Evolutionary conservation across 805 yeast species (phyloP), one percentile per base, ranked within the genome.

Genomic region (Tetrapisispora nanseiensis): DNA sequence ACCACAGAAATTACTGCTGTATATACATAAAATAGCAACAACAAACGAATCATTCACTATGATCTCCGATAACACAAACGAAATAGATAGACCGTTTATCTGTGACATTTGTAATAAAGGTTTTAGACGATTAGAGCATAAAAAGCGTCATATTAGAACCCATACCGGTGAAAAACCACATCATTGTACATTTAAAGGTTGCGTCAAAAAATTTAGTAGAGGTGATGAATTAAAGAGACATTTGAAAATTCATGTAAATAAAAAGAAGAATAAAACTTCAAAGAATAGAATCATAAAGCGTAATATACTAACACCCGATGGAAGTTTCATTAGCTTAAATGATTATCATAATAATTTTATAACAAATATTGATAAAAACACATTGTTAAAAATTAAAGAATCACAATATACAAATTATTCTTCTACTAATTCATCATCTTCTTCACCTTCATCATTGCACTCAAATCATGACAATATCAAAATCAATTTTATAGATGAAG

Each of bases 91-190:
- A 49, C 96, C 95, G 3, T 87, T 83, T 69, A 78, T 79, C 53
- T 86, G 96, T 56, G 80, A 89, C 18, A 69, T 83, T 53, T 86
- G 96, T 62, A 79, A 76, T 39, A 84, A 86, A 65, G 86, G 94
- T 9, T 86, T 86, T 60, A 90, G 85, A 61, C 72, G 95, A 46
- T 67, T 86, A 37, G 96, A 86, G 61, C 96, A 86, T 61, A 94
- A 85, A 58, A 86, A 95, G 11, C 73, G 96, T 51, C 96, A 86
- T 60, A 82, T 87, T 51, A 70, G 95, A 44, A 86, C 95, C 9
- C 95, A 86, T 65, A 86, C 96, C 0, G 96, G 96, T 38, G 95
- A 86, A 60, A 84, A 86, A 59, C 95, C 95, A 2, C 92, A 84
- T 57, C 79, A 77, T 39, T 86, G 96, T 63, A 74, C 78, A 16